Conservation (phyloP, 371 early-diverging fungal species). For the Cokeromyces recurvatus region DNA sequence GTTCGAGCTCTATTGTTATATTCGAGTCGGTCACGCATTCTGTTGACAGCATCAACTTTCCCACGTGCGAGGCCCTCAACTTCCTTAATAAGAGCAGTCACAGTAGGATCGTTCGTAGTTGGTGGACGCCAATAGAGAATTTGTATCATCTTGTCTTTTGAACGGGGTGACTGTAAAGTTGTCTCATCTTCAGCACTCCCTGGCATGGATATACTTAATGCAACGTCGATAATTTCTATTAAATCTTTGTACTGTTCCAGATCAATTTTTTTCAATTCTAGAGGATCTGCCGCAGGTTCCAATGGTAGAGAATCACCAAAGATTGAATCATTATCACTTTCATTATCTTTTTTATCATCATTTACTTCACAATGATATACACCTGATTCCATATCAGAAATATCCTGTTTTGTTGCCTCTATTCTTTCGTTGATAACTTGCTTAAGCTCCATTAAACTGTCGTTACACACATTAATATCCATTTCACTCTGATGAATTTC, state of each 20-base stretch:
- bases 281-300: conserved; percentile 17
- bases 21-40: conserved; percentile 44
- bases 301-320: conserved; percentile 23
- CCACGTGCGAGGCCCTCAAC: conserved; percentile 26
- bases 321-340: conserved; percentile 17
- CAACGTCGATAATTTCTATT: conserved; percentile 38
- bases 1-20: conserved; percentile 37
- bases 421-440: conserved; percentile 46
- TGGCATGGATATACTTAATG: conserved; percentile 53
- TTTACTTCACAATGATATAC: background rate
- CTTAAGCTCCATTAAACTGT: conserved; percentile 60
- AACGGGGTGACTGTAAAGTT: conserved; percentile 21
- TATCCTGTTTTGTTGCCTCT: conserved; percentile 20
- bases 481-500: conserved; percentile 78
- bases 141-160: conserved; percentile 52
- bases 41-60: conserved; percentile 45
- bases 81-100: conserved; percentile 24
- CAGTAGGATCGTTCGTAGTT: conserved; percentile 24
- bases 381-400: conserved; percentile 1
- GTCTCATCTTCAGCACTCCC: conserved; percentile 21
- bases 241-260: conserved; percentile 30
- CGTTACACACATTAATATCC: conserved; percentile 71
- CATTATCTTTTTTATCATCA: conserved; percentile 3
- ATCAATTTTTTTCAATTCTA: conserved; percentile 19
- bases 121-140: conserved; percentile 57